phyloP scores from a whole-genome alignment of 2,329 filamentous ascomycete genomes.

The Ophiosphaerella korrae region DNA sequence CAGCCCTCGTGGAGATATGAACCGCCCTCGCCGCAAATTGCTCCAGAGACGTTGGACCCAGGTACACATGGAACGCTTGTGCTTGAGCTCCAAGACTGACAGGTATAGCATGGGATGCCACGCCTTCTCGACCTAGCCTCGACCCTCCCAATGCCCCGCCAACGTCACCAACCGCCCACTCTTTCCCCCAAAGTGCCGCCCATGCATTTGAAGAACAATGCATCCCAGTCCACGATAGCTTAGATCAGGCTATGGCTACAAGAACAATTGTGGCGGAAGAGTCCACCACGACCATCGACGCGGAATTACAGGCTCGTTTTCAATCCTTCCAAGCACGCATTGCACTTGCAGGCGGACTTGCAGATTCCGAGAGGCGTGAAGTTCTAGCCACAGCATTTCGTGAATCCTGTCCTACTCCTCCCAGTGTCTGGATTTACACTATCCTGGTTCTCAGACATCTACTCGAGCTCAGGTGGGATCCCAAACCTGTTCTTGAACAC shows the following conservation, averaged over 20 bases:
- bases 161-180: background rate
- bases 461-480: conserved; percentile 9
- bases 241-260: background rate
- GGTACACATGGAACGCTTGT: conserved; percentile 19
- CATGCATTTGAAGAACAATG: background rate
- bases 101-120: background rate
- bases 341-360: conserved; percentile 1
- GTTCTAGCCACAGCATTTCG: conserved; percentile 8
- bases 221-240: too few relatives aligned
- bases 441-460: conserved; percentile 19
- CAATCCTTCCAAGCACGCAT: background rate
- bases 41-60: conserved; percentile 11
- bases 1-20: conserved; percentile 43
- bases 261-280: background rate
- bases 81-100: background rate
- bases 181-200: conserved; percentile 4
- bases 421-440: conserved; percentile 13
- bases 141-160: too few relatives aligned
- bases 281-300: background rate
- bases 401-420: conserved; percentile 8
- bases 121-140: background rate
- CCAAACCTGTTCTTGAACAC: conserved; percentile 7
- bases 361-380: background rate
- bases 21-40: conserved; percentile 31
- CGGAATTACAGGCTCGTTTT: background rate